Percentiles rank a stretch among this genome's conserved stretches.
These are phyloP conservation scores for Metschnikowia vanudenii DNA, from an alignment of 805 yeast species.

Conservation along the genomic window DNA sequence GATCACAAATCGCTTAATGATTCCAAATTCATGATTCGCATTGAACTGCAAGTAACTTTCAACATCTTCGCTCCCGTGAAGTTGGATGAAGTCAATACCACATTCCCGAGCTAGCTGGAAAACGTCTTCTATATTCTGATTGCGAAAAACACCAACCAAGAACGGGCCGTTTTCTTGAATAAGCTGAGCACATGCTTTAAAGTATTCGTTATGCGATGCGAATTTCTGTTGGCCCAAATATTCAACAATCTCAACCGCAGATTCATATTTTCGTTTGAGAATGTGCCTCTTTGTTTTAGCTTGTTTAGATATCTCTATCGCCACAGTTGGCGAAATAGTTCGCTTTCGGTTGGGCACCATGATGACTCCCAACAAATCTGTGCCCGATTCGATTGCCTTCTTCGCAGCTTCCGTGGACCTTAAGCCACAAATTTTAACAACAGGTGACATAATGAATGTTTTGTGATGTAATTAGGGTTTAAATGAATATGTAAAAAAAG, in stretches of 20 bases:
- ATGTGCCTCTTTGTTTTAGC: constrained; percentile 26
- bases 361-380: constrained; percentile 79
- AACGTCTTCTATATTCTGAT: constrained; percentile 71
- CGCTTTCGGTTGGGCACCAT: constrained; percentile 81
- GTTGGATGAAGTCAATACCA: constrained; percentile 73
- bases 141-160: constrained; percentile 87
- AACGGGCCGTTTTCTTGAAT: constrained; percentile 54
- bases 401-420: constrained; percentile 64
- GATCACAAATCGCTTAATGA: constrained; percentile 66
- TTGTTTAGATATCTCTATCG: constrained; percentile 26
- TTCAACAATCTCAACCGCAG: constrained; percentile 19
- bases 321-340: constrained; percentile 49
- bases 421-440: constrained; percentile 89
- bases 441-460: constrained; percentile 16
- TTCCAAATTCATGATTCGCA: constrained; percentile 46
- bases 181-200: constrained; percentile 24
- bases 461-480: background rate
- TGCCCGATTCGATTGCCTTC: constrained; percentile 67
- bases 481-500: too few species aligned
- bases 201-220: constrained; percentile 27
- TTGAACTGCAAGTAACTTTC: constrained; percentile 53
- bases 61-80: constrained; percentile 68
- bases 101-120: constrained; percentile 40
- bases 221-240: constrained; percentile 17
- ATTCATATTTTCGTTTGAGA: constrained; percentile 19